phyloP scores from a whole-genome alignment of 768 basidiomycete genomes.

The Hebeloma cylindrosporum region DNA sequence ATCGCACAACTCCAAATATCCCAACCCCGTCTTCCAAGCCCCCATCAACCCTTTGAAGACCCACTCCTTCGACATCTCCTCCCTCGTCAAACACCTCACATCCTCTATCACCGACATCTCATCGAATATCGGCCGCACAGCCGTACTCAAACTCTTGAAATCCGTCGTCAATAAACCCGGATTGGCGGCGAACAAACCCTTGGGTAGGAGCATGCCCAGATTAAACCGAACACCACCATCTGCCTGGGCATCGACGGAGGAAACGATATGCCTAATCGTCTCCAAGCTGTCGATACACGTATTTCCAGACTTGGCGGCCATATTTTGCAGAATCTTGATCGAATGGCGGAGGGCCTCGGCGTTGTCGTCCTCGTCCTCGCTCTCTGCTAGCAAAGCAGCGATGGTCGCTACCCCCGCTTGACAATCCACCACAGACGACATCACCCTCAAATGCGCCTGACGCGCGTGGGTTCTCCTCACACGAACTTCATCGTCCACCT shows the following conservation, averaged over 20 bases:
- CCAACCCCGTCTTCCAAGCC: constrained; percentile 51
- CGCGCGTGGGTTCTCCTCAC: constrained; percentile 31
- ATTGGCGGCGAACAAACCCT: constrained; percentile 23
- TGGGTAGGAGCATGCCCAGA: constrained; percentile 24
- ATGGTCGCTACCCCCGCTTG: constrained; percentile 55
- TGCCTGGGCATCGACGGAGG: constrained; percentile 14
- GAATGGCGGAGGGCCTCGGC: constrained; percentile 45
- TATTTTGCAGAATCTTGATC: constrained; percentile 50
- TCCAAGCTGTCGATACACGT: constrained; percentile 57
- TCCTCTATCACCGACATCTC: constrained; percentile 54
- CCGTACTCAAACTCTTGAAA: constrained; percentile 37
- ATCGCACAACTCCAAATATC: constrained; percentile 45
- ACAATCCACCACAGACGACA: constrained; percentile 49
- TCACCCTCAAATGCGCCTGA: constrained; percentile 46
- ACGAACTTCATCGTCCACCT: constrained; percentile 29
- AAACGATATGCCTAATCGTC: constrained; percentile 41
- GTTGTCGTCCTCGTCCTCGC: constrained; percentile 29
- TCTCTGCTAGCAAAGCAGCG: constrained; percentile 47
- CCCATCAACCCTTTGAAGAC: constrained; percentile 52
- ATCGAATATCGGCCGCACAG: constrained; percentile 53
- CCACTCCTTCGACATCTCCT: constrained; percentile 55
- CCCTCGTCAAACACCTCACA: constrained; percentile 53
- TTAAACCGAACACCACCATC: constrained; percentile 42
- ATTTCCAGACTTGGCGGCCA: constrained; percentile 55
- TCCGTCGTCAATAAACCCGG: constrained; percentile 26